These are phyloP conservation scores for Termitomyces bulborhizus DNA, from an alignment of 768 basidiomycete genomes.

Conservation along the genomic window DNA sequence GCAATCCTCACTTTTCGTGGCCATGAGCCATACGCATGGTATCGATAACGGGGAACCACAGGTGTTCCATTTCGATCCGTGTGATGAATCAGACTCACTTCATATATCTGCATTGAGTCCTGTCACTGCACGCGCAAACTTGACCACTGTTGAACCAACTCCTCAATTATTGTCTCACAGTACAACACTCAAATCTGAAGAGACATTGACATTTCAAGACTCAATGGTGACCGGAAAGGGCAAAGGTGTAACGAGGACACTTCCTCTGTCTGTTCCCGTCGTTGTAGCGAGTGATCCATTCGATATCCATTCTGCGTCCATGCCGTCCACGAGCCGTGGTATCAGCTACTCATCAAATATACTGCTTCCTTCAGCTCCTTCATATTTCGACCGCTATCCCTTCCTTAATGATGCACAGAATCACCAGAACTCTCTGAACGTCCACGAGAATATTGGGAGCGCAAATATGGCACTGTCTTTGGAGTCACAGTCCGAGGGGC, in stretches of 20 bases:
- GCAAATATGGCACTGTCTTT: constrained; percentile 8
- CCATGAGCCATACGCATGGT: constrained; percentile 32
- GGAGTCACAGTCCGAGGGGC: constrained; percentile 36
- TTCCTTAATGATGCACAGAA: constrained; percentile 6
- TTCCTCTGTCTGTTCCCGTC: constrained; percentile 36
- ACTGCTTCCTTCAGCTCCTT: constrained; percentile 21
- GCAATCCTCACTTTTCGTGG: constrained; percentile 2
- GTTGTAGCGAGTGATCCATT: constrained; percentile 34
- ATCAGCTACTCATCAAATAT: constrained; percentile 16
- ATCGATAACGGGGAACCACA: constrained; percentile 47
- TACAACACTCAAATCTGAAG: constrained; percentile 23
- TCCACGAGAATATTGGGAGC: constrained; percentile 1
- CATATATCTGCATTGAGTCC: constrained; percentile 3
- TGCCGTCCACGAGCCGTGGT: constrained; percentile 18
- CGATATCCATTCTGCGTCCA: constrained; percentile 21
- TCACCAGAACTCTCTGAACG: constrained; percentile 13
- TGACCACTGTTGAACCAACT: neutral
- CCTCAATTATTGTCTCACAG: constrained; percentile 25
- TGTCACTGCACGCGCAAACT: constrained; percentile 6
- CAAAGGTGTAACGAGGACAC: constrained; percentile 47
- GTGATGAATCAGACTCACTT: constrained; percentile 23
- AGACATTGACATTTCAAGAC: constrained; percentile 10
- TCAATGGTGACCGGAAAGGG: constrained; percentile 36
- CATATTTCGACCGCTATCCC: constrained; percentile 13
- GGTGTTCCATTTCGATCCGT: constrained; percentile 46